Evolutionary conservation across 176 grass and related monocot genomes (phyloP), one percentile per base, ranked within the genome.

Genomic region (Stipa capillata): DNA sequence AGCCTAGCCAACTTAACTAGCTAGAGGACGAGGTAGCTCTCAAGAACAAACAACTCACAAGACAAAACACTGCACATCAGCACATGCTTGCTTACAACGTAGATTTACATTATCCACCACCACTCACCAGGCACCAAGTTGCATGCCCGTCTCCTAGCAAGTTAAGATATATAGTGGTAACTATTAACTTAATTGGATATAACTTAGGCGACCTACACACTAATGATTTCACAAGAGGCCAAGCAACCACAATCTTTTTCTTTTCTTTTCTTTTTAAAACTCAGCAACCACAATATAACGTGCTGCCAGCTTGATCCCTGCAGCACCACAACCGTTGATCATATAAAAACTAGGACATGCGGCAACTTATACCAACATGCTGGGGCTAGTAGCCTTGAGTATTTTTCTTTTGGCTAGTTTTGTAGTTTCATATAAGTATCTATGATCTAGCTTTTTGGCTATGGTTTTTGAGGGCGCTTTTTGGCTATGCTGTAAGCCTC

Each of bases 301-400:
- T 80, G 81, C 82, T 63, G 87, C 76, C 87, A 89, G 76, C 76
- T 76, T 84, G 81, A 84, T 84, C 68, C 86, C 76, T 74, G 75
- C 81, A 88, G 51, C 64, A 53, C 47, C 74, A 55, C 56, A 66
- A 32, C 80, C 74, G 32, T 41, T 66, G 47, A 79, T 71, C 20
- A 23, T 84, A 67, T 74, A 27, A 34, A 65, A 73, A 73, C 24
- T 72, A 84, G 9, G 58, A 66, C 86, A 84, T 88, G 75, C 8
- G 68, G 75, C 81, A 74, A 68, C 32, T 17, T 73, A n/a, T 24
- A 36, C 75, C 68, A 79, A 74, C 81, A 75, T 88, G 81, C 55
- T 63, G 25, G 64, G 71, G 14, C 33, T 49, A 87, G 20, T 77
- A 53, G 65, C 70, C 39, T 69, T 8, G 42, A 32, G 23, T 75